Evolutionary conservation across 2,329 filamentous ascomycete species (phyloP), one percentile per base, ranked within the genome.

Genomic region (Curvularia hawaiiensis): DNA sequence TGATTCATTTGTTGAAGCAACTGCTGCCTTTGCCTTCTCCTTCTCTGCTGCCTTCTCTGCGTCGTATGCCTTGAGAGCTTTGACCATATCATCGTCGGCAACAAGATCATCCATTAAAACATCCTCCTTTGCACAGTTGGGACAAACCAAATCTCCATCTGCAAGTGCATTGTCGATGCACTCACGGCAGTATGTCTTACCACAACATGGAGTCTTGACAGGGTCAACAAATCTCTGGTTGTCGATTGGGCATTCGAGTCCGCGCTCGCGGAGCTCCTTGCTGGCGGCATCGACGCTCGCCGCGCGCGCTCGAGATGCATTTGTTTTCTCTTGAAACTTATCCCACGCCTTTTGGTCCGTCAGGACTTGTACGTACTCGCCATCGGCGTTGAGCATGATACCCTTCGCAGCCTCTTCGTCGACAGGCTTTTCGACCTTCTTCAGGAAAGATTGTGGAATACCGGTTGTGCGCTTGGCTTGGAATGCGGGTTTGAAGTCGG

Each of bases 91-190:
- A 65, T 91, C 89, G 78, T 98, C 92, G 39, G 65, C 44, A 54
- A 69, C 58, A 67, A 99, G 85, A 78, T 97, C 90, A 84, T 97
- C 94, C 79, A 98, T 90, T 71, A 97, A 83, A 64, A 97, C 91
- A 72, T 91, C 91, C 75, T 97, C 92, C 62, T 89, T 90, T 79
- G 91, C 87, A 83, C 95, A 99, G 68, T 88, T 89, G 64, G 95
- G 95, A 79, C 95, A 99, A 78, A 93, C 84, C 80, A 99, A 92
- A 84, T 99, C 95, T 85, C 90, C 95, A 83, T 98, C 93, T 80
- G 97, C 94, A 79, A 99, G 88, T 79, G 93, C 91, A 86, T 97
- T 97, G 77, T 95, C 96, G 80, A 99, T 97, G 89, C 95, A 99
- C 78, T 97, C 92, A 86, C 95, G 95, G 85, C 95, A 99, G 84